phyloP scores from a whole-genome alignment of 106 monocot genomes.

The Vanilla planifolia region DNA sequence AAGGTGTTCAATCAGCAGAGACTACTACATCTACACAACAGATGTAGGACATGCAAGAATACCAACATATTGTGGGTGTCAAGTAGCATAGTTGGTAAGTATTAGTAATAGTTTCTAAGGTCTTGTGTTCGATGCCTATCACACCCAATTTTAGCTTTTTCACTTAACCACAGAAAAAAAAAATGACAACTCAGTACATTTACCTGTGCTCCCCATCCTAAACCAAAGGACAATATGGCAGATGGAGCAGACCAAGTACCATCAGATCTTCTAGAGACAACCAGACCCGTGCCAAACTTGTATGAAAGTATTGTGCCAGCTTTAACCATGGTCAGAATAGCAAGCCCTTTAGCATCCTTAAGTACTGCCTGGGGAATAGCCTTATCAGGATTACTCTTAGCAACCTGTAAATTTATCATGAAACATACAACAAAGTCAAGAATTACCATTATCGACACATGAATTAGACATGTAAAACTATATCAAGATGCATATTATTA shows the following conservation, averaged over 20 bases:
- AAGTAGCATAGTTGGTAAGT: no score
- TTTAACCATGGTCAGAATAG: conserved; percentile 84
- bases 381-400: conserved; percentile 74
- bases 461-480: not conserved
- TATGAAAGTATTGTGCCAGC: conserved; percentile 79
- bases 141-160: no score
- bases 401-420: conserved; percentile 43
- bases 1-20: no score
- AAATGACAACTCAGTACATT: conserved; percentile 7
- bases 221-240: conserved; percentile 70
- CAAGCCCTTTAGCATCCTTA: conserved; percentile 79
- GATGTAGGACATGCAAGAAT: no score
- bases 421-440: not conserved
- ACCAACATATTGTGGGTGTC: no score
- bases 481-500: not conserved
- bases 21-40: no score
- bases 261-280: conserved; percentile 67
- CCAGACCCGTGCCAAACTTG: conserved; percentile 88
- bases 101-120: no score
- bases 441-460: not conserved
- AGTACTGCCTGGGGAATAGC: conserved; percentile 70
- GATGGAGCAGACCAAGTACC: conserved; percentile 97
- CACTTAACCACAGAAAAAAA: no score
- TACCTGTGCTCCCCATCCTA: conserved; percentile 99
- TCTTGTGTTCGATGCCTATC: no score